A percentile compares a stretch with the other conserved stretches of the same genome.
Conservation (phyloP, 768 basidiomycete genomes). For the Cyathus striatus region DNA sequence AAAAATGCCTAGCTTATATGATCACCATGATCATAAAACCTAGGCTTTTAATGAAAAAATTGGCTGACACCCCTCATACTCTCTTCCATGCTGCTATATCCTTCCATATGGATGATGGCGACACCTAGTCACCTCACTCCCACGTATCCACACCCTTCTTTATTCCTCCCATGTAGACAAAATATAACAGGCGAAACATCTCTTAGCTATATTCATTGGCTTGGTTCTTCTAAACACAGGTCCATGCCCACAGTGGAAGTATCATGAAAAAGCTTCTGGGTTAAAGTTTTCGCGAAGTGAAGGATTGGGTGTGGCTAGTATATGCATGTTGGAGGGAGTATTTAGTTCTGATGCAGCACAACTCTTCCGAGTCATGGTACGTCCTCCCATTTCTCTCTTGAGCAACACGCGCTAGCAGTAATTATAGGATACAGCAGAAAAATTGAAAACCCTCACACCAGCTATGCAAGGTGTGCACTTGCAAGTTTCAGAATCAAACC, state of each 20-base stretch:
- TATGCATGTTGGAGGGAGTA: constrained; percentile 87
- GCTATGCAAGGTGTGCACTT: constrained; percentile 60
- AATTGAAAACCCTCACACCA: constrained; percentile 58
- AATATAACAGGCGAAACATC: constrained; percentile 62
- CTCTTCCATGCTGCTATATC: no score
- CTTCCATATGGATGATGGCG: constrained; percentile 88
- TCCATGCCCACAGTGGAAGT: constrained; percentile 80
- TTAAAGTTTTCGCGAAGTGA: constrained; percentile 60
- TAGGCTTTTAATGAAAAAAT: no score
- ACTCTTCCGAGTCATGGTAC: constrained; percentile 74
- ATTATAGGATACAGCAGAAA: constrained; percentile 48
- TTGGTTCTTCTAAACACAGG: constrained; percentile 95
- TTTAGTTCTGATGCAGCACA: constrained; percentile 67
- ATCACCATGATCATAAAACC: no score
- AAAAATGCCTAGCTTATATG: no score
- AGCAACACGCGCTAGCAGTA: background rate
- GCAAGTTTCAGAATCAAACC: constrained; percentile 76
- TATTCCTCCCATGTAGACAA: constrained; percentile 28
- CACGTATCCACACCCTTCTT: constrained; percentile 61
- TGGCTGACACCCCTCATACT: no score
- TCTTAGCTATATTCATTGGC: constrained; percentile 86
- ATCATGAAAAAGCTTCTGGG: constrained; percentile 54
- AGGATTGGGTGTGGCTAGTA: constrained; percentile 85
- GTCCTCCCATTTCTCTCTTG: constrained; percentile 11
- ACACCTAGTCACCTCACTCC: constrained; percentile 69